Percentiles rank a stretch among this genome's conserved stretches.
Evolutionary conservation across 441 rosid genomes (phyloP).

Genomic region (Geranium incanum): DNA sequence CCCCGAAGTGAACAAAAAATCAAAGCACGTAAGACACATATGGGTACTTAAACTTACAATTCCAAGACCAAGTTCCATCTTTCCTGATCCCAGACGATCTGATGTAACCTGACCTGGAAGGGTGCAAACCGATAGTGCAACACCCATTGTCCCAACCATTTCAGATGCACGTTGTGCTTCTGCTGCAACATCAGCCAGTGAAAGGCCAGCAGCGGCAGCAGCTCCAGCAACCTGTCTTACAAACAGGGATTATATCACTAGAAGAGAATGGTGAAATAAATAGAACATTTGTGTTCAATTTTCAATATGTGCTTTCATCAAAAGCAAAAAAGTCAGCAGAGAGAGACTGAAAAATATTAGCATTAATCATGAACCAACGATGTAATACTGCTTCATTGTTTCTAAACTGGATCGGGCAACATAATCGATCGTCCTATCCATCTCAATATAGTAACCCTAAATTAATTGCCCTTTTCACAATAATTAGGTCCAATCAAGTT

Average conservation of each 20-base stretch:
- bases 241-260: conserved; percentile 20
- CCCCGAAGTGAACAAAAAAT: conserved; percentile 7
- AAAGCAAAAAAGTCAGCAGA: too few relatives aligned
- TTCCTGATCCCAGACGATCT: conserved; percentile 86
- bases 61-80: conserved; percentile 98
- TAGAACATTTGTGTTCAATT: too few relatives aligned
- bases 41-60: conserved; percentile 49
- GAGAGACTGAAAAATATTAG: too few relatives aligned
- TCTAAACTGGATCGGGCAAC: too few relatives aligned
- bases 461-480: too few relatives aligned
- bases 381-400: too few relatives aligned
- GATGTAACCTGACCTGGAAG: conserved; percentile 85
- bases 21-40: not conserved
- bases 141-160: conserved; percentile 96
- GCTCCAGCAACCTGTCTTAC: conserved; percentile 86
- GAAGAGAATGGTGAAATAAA: not conserved
- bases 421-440: too few relatives aligned
- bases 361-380: too few relatives aligned
- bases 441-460: too few relatives aligned
- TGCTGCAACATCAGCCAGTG: conserved; percentile 68
- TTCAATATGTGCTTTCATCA: too few relatives aligned
- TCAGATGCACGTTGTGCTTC: conserved; percentile 82
- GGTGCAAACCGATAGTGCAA: conserved; percentile 86
- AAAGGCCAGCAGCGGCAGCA: conserved; percentile 83
- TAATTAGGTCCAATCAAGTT: too few relatives aligned